These are phyloP conservation scores for Eucalyptus globulus DNA, from an alignment of 345 rosid genomes.

Conservation along the genomic window DNA sequence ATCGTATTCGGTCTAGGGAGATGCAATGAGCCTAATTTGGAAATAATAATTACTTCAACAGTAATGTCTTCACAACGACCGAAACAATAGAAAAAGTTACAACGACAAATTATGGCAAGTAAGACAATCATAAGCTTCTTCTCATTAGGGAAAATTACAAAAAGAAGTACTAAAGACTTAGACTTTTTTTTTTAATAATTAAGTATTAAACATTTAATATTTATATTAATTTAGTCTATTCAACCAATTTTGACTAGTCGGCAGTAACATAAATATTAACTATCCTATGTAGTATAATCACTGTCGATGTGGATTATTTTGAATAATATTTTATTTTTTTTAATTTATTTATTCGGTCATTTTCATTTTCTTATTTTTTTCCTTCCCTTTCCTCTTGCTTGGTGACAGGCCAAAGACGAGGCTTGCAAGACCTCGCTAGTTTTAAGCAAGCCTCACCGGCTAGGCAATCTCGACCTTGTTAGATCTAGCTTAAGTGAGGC, in stretches of 20 bases:
- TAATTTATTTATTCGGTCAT: too few species aligned
- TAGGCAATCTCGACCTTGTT: fast-evolving
- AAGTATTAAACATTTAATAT: fast-evolving
- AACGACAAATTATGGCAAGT: neutral
- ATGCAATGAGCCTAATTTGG: neutral
- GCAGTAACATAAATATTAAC: fast-evolving
- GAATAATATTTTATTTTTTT: too few species aligned
- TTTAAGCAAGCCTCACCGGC: neutral
- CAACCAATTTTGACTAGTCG: fast-evolving
- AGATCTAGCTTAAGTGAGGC: too few species aligned
- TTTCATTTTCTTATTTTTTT: too few species aligned
- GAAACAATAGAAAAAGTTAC: neutral
- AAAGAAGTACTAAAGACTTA: neutral
- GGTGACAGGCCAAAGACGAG: fast-evolving
- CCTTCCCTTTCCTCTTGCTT: neutral
- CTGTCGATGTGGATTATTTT: fast-evolving
- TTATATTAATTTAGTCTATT: fast-evolving
- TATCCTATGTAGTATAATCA: fast-evolving
- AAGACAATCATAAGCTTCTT: neutral
- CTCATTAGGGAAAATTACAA: neutral
- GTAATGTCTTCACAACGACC: neutral
- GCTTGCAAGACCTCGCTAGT: fast-evolving
- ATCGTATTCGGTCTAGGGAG: neutral
- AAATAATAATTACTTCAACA: neutral
- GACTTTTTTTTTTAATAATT: neutral